Evolutionary conservation across 805 yeast species (phyloP).

Genomic region (Yarrowia sp.): DNA sequence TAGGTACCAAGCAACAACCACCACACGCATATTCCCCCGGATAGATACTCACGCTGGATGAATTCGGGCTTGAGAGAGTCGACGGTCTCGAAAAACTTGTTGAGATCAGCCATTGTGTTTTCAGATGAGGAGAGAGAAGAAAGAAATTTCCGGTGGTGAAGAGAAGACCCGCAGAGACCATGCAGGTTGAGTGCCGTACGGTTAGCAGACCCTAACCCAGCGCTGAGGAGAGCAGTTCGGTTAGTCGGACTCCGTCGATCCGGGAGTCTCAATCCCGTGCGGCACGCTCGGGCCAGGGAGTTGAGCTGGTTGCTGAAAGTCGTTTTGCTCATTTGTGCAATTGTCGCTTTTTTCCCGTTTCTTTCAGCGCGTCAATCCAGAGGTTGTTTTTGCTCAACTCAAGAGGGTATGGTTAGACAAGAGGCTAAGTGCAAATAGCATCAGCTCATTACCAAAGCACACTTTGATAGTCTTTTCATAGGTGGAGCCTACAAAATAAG

Average conservation of each 20-base stretch:
- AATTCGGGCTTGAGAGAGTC: slow-evolving; percentile 60
- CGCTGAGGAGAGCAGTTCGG: neutral
- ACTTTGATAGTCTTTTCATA: neutral
- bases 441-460: neutral
- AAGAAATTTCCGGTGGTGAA: neutral
- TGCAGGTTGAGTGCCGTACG: slow-evolving; percentile 22
- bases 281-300: neutral
- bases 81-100: slow-evolving; percentile 18
- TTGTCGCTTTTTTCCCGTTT: neutral
- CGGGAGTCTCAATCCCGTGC: neutral
- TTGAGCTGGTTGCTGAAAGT: neutral
- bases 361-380: no score
- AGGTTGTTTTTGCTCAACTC: neutral
- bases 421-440: slow-evolving; percentile 7
- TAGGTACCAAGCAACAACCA: no score
- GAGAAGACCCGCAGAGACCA: slow-evolving; percentile 12
- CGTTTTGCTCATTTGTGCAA: neutral
- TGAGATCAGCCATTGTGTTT: slow-evolving; percentile 23
- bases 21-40: no score
- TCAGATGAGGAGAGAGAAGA: slow-evolving; percentile 17
- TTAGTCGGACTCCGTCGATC: neutral
- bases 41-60: slow-evolving; percentile 35
- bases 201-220: slow-evolving; percentile 16
- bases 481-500: neutral
- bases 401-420: neutral